phyloP scores from a whole-genome alignment of 2,329 filamentous ascomycete genomes.

The Akanthomyces lecanii region DNA sequence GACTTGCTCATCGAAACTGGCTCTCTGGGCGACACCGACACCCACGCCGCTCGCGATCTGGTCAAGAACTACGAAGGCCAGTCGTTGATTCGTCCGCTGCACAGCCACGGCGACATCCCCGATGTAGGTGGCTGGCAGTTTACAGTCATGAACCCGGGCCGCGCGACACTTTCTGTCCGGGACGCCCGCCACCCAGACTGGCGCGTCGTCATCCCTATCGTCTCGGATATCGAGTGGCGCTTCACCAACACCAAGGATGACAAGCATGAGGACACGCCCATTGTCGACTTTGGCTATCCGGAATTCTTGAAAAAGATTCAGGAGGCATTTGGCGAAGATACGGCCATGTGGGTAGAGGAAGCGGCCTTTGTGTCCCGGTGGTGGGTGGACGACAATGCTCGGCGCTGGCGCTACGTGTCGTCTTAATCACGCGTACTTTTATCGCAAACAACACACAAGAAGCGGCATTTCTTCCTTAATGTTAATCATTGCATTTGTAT shows the following conservation, averaged over 20 bases:
- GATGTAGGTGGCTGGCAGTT: slow-evolving; percentile 32
- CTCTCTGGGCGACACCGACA: slow-evolving; percentile 28
- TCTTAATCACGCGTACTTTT: background rate
- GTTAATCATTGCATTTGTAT: slow-evolving; percentile 12
- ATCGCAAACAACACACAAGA: background rate
- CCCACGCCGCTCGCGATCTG: slow-evolving; percentile 26
- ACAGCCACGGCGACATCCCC: slow-evolving; percentile 18
- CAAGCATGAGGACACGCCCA: slow-evolving; percentile 26
- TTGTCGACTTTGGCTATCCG: slow-evolving; percentile 26
- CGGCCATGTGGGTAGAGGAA: slow-evolving; percentile 28
- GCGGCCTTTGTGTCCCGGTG: slow-evolving; percentile 23
- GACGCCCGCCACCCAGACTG: slow-evolving; percentile 28
- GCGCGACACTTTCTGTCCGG: slow-evolving; percentile 31
- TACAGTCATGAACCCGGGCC: slow-evolving; percentile 31
- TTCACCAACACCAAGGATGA: slow-evolving; percentile 29
- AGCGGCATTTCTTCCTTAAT: background rate
- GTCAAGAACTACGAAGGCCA: slow-evolving; percentile 33
- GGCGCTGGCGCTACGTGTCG: slow-evolving; percentile 21
- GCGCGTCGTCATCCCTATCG: slow-evolving; percentile 30
- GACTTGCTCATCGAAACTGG: slow-evolving; percentile 32
- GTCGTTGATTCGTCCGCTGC: slow-evolving; percentile 30
- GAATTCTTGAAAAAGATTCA: slow-evolving; percentile 21
- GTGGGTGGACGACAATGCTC: slow-evolving; percentile 24
- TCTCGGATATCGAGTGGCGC: slow-evolving; percentile 30
- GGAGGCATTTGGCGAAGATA: slow-evolving; percentile 24